Percentiles rank a stretch among this genome's conserved stretches.
Evolutionary conservation across 192 early-diverging fungal genomes (phyloP).

Genomic region (Oehlia diaphana): DNA sequence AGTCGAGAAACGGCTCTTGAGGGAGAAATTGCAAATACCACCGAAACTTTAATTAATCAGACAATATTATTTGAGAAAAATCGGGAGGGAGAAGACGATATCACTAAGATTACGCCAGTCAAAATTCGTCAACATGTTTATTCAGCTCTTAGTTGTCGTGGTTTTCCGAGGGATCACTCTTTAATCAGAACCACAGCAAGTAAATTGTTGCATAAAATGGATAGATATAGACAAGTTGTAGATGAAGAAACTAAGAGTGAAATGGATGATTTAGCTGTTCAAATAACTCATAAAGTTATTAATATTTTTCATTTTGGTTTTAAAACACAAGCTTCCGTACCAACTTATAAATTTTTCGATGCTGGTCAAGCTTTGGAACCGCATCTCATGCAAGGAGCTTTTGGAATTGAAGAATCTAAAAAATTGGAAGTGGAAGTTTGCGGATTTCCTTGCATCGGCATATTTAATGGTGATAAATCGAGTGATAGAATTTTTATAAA

Average conservation of each 20-base stretch:
- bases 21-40: background rate
- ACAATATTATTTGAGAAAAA: background rate
- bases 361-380: background rate
- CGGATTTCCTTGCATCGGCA: background rate
- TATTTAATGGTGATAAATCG: background rate
- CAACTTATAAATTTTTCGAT: background rate
- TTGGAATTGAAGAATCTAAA: background rate
- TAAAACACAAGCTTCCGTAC: background rate
- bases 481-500: background rate
- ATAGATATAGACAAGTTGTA: background rate
- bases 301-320: background rate
- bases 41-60: background rate
- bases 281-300: conserved; percentile 3
- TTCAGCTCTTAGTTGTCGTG: background rate
- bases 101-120: background rate
- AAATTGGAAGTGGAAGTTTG: conserved; percentile 6
- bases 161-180: background rate
- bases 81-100: background rate
- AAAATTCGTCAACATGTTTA: conserved; percentile 14
- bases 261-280: background rate
- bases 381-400: background rate
- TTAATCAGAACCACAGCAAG: background rate
- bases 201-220: background rate
- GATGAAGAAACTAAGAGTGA: background rate
- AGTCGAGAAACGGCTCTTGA: background rate